Evolutionary conservation across 2,329 filamentous ascomycete species (phyloP).

Genomic region (Cercospora sp.): DNA sequence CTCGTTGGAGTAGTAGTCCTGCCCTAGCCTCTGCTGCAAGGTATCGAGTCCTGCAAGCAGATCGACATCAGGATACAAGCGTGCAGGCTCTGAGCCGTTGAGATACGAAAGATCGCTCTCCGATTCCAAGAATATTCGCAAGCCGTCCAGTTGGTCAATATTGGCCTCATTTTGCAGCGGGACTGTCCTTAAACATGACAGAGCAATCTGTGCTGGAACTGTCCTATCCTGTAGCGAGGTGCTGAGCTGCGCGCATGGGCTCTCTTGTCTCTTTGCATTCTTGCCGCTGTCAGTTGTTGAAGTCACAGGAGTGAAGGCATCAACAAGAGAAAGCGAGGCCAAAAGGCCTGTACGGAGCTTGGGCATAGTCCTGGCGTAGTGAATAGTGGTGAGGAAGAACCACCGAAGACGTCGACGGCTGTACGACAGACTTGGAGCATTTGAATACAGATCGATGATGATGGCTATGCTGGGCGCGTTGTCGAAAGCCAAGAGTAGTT

Average conservation of each 20-base stretch:
- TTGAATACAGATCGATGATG: neutral
- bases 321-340: neutral
- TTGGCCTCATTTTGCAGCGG: constrained; percentile 13
- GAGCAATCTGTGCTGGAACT: constrained; percentile 4
- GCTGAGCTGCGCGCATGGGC: constrained; percentile 6
- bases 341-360: neutral
- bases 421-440: neutral
- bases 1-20: constrained; percentile 41
- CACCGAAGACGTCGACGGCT: neutral
- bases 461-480: neutral
- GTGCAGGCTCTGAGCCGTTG: constrained; percentile 40
- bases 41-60: constrained; percentile 42
- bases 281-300: neutral
- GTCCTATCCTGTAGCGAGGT: neutral
- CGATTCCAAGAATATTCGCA: constrained; percentile 36
- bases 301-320: neutral
- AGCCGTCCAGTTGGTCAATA: constrained; percentile 9
- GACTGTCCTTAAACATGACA: constrained; percentile 11
- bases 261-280: neutral
- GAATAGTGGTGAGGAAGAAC: neutral
- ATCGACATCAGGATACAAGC: constrained; percentile 43
- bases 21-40: constrained; percentile 38
- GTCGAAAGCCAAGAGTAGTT: constrained; percentile 7
- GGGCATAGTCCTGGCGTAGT: neutral
- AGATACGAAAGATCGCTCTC: constrained; percentile 45